Percentiles rank a stretch among this genome's conserved stretches.
Evolutionary conservation across 495 filamentous ascomycete species (phyloP).

Genomic region (Podospora anserina): DNA sequence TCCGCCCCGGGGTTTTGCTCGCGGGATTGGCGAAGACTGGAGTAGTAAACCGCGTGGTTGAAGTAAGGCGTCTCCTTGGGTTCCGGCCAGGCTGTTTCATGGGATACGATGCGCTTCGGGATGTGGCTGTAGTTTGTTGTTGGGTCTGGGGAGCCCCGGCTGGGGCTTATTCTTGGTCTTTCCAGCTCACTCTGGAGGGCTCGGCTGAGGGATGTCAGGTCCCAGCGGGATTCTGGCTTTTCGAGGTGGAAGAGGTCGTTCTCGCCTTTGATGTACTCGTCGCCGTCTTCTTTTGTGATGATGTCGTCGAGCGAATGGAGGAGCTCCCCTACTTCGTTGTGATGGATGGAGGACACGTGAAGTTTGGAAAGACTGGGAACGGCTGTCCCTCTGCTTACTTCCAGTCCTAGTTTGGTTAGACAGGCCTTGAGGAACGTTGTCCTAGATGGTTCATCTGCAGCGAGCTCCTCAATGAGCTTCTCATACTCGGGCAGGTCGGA

Average conservation of each 20-base stretch:
- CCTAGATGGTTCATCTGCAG: conserved; percentile 67
- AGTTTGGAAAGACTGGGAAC: conserved; percentile 81
- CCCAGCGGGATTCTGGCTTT: conserved; percentile 58
- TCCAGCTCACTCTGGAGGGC: conserved; percentile 31
- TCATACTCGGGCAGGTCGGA: conserved; percentile 62
- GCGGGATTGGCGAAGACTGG: conserved; percentile 64
- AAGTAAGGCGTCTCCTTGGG: conserved; percentile 81
- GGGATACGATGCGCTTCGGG: conserved; percentile 66
- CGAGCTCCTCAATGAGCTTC: conserved; percentile 63
- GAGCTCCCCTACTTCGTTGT: conserved; percentile 63
- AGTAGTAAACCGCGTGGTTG: conserved; percentile 77
- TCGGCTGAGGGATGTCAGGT: conserved; percentile 39
- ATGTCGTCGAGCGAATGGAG: conserved; percentile 63
- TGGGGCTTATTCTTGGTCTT: conserved; percentile 21
- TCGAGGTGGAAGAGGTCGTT: conserved; percentile 83
- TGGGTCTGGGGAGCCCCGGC: conserved; percentile 46
- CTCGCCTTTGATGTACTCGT: conserved; percentile 77
- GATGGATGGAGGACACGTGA: conserved; percentile 72
- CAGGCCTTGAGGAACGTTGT: conserved; percentile 78
- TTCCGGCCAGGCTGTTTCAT: conserved; percentile 66
- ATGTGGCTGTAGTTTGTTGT: conserved; percentile 73
- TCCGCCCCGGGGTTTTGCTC: conserved; percentile 51
- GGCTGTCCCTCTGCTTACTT: conserved; percentile 65
- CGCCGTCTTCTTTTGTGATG: conserved; percentile 61
- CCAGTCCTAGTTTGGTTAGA: conserved; percentile 75